Evolutionary conservation across 345 rosid genomes (phyloP).

Genomic region (Eucalyptus cloeziana): DNA sequence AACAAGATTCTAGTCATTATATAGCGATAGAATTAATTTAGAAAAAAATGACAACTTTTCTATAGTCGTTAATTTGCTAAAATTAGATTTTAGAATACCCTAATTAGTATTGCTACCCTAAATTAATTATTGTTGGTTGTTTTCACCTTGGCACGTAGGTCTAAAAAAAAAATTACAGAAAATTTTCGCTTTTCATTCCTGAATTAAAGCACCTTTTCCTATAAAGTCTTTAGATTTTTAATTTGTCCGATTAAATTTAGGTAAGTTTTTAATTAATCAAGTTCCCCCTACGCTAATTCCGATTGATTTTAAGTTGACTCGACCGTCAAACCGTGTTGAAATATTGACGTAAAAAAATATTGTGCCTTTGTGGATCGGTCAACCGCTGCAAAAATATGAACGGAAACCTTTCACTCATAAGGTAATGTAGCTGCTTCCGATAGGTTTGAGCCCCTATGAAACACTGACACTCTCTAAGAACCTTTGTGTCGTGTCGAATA

Average conservation of each 20-base stretch:
- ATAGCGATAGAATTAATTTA: background rate
- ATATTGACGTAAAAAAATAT: background rate
- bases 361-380: rapidly evolving
- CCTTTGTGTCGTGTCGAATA: rapidly evolving
- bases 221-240: background rate
- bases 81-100: background rate
- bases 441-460: background rate
- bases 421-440: rapidly evolving
- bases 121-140: background rate
- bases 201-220: background rate
- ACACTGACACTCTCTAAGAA: rapidly evolving
- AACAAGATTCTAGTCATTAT: background rate
- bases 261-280: background rate
- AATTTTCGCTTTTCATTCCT: background rate
- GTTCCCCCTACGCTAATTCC: background rate
- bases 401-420: background rate
- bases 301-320: background rate
- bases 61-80: background rate
- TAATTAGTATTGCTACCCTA: background rate
- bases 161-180: background rate
- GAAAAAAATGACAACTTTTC: background rate
- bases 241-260: background rate
- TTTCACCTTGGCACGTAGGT: background rate
- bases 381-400: rapidly evolving
- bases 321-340: rapidly evolving